Base-by-base conservation (phyloP, 225 moss, liverwort and hornwort species). In the Polytrichum commune region DNA sequence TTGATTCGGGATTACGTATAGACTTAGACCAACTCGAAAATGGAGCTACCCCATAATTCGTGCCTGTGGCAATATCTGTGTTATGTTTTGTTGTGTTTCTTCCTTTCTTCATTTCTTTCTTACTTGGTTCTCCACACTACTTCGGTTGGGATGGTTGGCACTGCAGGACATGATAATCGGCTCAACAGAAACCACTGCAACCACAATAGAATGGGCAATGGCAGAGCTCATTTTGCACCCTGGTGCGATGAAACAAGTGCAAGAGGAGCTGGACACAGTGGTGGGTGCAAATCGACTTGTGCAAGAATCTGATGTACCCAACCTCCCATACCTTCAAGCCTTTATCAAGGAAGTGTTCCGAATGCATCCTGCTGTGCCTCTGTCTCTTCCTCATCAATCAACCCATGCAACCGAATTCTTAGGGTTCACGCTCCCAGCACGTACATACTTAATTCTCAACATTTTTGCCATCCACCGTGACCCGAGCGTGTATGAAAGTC, bases 311-410 rank as follows among this genome's bases (percentile, higher is more conserved):
- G 9, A 38, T 10, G 10, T 38, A 38, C 38, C 38, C 38, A 10
- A 38, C 38, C 38, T 38, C 38, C 38, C 38, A 38, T 10, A 10
- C 38, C 38, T 38, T 13, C 38, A 38, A 38, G 38, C 38, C 28
- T 63, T 94, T 65, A 23, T 92, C 65, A 92, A 90, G 69, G 94
- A 92, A 29, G 78, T 83, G 0, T 84, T 94, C 62, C 86, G 94
- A 2, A 63, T 83, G 35, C 86, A 83, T 26, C 80, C 80, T 5
- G 80, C 71, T 54, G 77, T 77, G 10, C 72, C 79, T 0, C 61
- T 90, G 0, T 78, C 85, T 16, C 66, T 84, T 5, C 94, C 88
- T 6, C 82, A 79, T 26, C 86, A 81, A 69, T 87, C 88, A 54
- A 77, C 69, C 5, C 65, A 75, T 32, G 69, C 79, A 9, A 84